Percentiles rank a stretch among this genome's conserved stretches.
Evolutionary conservation across 1,284 basidiomycete genomes (phyloP).

Genomic region (Tylopilus orsonianus): DNA sequence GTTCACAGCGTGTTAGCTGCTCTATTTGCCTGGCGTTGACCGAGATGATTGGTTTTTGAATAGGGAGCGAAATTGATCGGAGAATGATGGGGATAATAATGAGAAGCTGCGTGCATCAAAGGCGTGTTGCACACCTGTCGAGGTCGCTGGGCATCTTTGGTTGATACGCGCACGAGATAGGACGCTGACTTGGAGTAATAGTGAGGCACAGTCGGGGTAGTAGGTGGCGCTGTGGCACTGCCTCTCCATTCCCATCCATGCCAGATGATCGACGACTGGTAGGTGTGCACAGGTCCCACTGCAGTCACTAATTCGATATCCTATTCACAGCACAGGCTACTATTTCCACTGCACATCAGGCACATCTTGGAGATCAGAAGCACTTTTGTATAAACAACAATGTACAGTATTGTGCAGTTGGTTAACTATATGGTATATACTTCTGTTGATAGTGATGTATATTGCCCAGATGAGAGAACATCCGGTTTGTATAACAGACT

Average conservation of each 20-base stretch:
- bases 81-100: constrained; percentile 26
- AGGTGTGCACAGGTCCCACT: constrained; percentile 11
- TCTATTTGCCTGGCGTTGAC: constrained; percentile 68
- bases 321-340: no score
- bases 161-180: constrained; percentile 22
- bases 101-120: constrained; percentile 30
- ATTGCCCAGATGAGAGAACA: constrained; percentile 5
- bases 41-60: constrained; percentile 15
- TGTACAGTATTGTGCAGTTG: constrained; percentile 36
- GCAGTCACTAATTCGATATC: constrained; percentile 9
- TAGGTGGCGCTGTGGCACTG: constrained; percentile 30
- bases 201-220: constrained; percentile 19
- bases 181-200: constrained; percentile 35
- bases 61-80: constrained; percentile 23
- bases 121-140: constrained; percentile 44
- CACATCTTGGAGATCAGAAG: constrained; percentile 18
- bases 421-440: constrained; percentile 36
- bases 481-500: constrained; percentile 13
- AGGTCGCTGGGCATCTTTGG: constrained; percentile 47
- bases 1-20: constrained; percentile 87
- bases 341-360: constrained; percentile 24
- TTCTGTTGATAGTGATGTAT: constrained; percentile 33
- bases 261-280: constrained; percentile 17
- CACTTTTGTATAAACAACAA: constrained; percentile 32
- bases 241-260: constrained; percentile 16